Evolutionary conservation across 306 rosid species (phyloP), one percentile per base, ranked within the genome.

Genomic region (Acmispon strigosus): DNA sequence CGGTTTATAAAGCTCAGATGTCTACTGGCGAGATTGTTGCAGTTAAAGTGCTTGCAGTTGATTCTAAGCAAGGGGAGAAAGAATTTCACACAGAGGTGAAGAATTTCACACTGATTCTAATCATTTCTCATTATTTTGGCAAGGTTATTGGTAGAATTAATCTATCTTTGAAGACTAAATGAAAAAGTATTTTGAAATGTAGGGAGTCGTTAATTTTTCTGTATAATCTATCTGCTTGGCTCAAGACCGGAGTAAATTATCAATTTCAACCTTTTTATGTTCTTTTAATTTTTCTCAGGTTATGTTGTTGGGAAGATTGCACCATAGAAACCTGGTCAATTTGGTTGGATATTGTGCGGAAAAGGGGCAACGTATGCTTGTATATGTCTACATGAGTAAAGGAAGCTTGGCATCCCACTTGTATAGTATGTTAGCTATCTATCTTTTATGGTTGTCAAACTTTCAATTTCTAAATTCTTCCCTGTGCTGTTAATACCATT

Each of bases 1-100:
- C 96, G 70, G 99, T 95, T 76, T 95, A 89, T 80, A 95, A 76
- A 81, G 99, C 99, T 82, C 97, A 91, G 64, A 91, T 95, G 97
- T 83, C 84, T 13, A 89, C 96, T 1, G 97, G 97, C 0, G 99
- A 91, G 78, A 87, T 84, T 8, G 90, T 95, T 74, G 99, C 99
- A 15, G 96, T 95, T 49, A 95, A 95, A 84, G 96, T 95, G 69
- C 99, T 95, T 69, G 99, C 96, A 48, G 87, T 89, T 53, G 85
- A 95, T 84, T 95, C 99, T 72, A 95, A 86, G 86, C 99, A 95
- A 82, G 99, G 99, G 69, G 99, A 89, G 76, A 95, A 83, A 74
- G 99, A 95, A 84, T 95, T 91, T 69, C 97, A 91, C 64, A 86
- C 99, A 8, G 99, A 95, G 99, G 99, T 94, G 80, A 48, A 51